Percentiles rank a stretch among this genome's conserved stretches.
Evolutionary conservation across 208 protist genomes (phyloP).

Genomic region (Zelonia costaricensis): DNA sequence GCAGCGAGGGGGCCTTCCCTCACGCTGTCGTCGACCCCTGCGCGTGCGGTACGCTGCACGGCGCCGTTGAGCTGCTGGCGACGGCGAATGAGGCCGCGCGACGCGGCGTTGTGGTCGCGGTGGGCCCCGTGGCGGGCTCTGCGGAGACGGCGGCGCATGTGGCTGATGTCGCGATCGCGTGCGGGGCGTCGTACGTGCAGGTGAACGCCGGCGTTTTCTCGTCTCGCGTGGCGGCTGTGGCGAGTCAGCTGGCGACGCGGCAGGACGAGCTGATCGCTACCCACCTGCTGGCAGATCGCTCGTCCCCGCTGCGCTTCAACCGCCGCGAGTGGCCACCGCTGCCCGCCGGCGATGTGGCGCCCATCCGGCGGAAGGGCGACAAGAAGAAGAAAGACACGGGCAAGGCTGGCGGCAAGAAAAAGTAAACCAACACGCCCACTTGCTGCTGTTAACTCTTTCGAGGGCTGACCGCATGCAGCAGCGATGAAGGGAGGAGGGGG

Average conservation of each 20-base stretch:
- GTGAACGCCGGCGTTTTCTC: slow-evolving; percentile 11
- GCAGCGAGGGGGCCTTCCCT: slow-evolving; percentile 10
- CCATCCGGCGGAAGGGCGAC: slow-evolving; percentile 72
- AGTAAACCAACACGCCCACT: too few species aligned
- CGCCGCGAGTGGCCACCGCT: slow-evolving; percentile 5
- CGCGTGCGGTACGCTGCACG: slow-evolving; percentile 3
- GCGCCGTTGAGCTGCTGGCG: slow-evolving; percentile 2
- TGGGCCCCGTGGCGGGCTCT: slow-evolving; percentile 10
- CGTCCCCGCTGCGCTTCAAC: background rate
- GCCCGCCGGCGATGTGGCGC: slow-evolving; percentile 36
- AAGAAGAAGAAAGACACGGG: slow-evolving; percentile 62
- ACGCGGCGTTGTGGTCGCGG: background rate
- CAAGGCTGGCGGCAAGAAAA: slow-evolving; percentile 14
- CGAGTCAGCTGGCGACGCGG: slow-evolving; percentile 11
- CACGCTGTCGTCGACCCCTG: slow-evolving; percentile 8
- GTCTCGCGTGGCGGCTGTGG: slow-evolving; percentile 1
- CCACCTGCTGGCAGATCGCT: background rate
- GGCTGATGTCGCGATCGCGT: slow-evolving; percentile 27
- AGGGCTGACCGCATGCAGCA: too few species aligned
- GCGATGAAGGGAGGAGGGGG: too few species aligned
- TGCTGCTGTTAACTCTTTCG: too few species aligned
- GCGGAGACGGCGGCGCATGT: slow-evolving; percentile 13
- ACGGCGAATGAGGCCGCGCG: background rate
- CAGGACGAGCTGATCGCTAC: slow-evolving; percentile 7
- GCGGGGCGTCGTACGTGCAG: slow-evolving; percentile 10